A percentile compares a stretch with the other conserved stretches of the same genome.
Evolutionary conservation across 805 yeast species (phyloP).

Genomic region (Pichia cephalocereana): DNA sequence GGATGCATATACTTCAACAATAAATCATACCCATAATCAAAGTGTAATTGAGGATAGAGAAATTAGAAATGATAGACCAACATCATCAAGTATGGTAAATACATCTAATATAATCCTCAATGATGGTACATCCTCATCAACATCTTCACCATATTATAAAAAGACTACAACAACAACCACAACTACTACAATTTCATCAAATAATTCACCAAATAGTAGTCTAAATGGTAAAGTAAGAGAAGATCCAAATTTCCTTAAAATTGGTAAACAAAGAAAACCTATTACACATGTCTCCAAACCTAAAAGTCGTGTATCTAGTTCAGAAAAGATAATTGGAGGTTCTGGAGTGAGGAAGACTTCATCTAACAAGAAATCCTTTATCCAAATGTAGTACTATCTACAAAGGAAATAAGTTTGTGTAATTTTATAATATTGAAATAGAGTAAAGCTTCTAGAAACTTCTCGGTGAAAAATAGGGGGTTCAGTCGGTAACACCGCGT

Average conservation of each 20-base stretch:
- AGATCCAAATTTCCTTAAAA: constrained; percentile 12
- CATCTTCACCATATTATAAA: constrained; percentile 24
- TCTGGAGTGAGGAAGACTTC: constrained; percentile 30
- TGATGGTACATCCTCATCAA: constrained; percentile 25
- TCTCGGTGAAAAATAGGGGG: no score
- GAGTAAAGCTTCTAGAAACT: no score
- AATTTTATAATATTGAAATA: background rate
- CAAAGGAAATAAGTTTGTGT: background rate
- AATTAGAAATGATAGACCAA: constrained; percentile 1
- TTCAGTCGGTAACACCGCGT: no score
- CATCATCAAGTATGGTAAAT: background rate
- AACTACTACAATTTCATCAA: constrained; percentile 30
- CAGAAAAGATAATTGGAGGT: constrained; percentile 26
- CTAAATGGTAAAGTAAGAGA: constrained; percentile 8
- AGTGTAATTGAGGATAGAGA: constrained; percentile 12
- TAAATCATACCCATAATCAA: constrained; percentile 8
- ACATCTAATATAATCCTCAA: constrained; percentile 3
- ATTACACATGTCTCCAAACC: constrained; percentile 13
- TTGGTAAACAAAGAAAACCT: constrained; percentile 22
- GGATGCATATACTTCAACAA: constrained; percentile 16
- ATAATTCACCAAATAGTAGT: constrained; percentile 19
- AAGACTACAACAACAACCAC: constrained; percentile 44
- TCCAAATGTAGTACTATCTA: constrained; percentile 6
- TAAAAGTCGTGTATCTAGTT: constrained; percentile 18
- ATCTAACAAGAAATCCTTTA: constrained; percentile 11